These are phyloP conservation scores for Thinopyrum elongatum DNA, from an alignment of 176 grass and related monocot genomes.

Conservation along the genomic window DNA sequence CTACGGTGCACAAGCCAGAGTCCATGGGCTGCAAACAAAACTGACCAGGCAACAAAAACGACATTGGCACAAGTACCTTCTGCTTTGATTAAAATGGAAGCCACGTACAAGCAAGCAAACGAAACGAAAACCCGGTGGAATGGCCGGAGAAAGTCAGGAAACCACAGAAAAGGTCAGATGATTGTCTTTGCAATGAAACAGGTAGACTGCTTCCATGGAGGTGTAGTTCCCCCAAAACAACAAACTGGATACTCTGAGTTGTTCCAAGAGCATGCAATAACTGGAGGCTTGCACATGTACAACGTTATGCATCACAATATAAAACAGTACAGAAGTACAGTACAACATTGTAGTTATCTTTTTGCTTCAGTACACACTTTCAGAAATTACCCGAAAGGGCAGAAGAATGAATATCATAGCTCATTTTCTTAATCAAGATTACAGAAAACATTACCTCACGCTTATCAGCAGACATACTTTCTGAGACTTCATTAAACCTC, in stretches of 20 bases:
- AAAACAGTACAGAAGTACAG: background rate
- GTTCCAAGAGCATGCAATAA: slow-evolving; percentile 12
- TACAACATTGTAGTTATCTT: slow-evolving; percentile 18
- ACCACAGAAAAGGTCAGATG: too few species aligned
- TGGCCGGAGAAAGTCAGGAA: too few species aligned
- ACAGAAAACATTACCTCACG: slow-evolving; percentile 64
- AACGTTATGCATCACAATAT: background rate
- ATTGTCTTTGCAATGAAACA: too few species aligned
- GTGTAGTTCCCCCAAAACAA: background rate
- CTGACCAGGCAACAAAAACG: too few species aligned
- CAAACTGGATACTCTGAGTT: background rate
- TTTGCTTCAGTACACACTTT: slow-evolving; percentile 10
- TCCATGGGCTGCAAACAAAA: too few species aligned
- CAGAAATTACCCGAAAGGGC: slow-evolving; percentile 10
- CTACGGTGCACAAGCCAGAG: too few species aligned
- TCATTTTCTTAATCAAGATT: slow-evolving; percentile 32
- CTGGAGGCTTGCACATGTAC: background rate
- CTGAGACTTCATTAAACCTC: slow-evolving; percentile 88
- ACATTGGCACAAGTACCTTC: too few species aligned
- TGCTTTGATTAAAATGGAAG: too few species aligned
- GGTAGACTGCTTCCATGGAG: too few species aligned
- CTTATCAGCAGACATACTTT: slow-evolving; percentile 89
- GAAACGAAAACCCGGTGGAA: too few species aligned
- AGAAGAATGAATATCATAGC: background rate
- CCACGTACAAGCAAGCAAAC: too few species aligned